Evolutionary conservation across 2,329 filamentous ascomycete genomes (phyloP).

Genomic region (Orbilia brochopaga): DNA sequence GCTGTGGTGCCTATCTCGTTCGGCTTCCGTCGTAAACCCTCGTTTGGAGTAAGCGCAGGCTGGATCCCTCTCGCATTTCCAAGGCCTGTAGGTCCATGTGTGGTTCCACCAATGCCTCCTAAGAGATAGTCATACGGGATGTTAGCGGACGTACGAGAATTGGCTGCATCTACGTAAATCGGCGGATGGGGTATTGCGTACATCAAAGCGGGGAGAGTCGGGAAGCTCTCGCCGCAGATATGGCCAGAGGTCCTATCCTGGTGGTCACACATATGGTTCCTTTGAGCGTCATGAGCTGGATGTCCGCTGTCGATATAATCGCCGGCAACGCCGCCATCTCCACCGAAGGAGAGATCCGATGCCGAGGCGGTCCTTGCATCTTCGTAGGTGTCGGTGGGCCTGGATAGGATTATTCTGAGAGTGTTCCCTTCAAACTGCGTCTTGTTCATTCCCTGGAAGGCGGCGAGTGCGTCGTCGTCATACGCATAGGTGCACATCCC

Average conservation of each 20-base stretch:
- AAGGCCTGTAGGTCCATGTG: slow-evolving; percentile 36
- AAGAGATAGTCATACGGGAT: not conserved
- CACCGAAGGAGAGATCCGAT: not conserved
- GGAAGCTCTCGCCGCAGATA: slow-evolving; percentile 40
- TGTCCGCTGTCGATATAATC: slow-evolving; percentile 17
- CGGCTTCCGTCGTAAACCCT: slow-evolving; percentile 41
- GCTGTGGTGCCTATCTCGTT: slow-evolving; percentile 38
- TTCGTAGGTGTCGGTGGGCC: slow-evolving; percentile 35
- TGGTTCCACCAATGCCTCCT: slow-evolving; percentile 48
- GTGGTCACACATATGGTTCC: slow-evolving; percentile 47
- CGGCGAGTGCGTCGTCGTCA: slow-evolving; percentile 40
- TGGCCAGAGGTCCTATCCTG: slow-evolving; percentile 36
- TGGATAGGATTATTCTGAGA: slow-evolving; percentile 29
- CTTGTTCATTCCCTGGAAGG: slow-evolving; percentile 47
- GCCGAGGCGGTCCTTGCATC: slow-evolving; percentile 27
- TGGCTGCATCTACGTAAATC: not conserved
- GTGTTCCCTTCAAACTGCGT: slow-evolving; percentile 32
- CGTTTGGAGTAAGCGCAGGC: slow-evolving; percentile 31
- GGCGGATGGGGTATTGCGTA: not conserved
- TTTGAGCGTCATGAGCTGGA: slow-evolving; percentile 14
- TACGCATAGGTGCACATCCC: slow-evolving; percentile 34
- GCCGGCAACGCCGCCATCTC: slow-evolving; percentile 1
- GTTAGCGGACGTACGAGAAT: too few relatives aligned
- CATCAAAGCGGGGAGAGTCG: slow-evolving; percentile 16
- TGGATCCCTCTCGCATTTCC: slow-evolving; percentile 40